Evolutionary conservation across 225 moss, liverwort and hornwort species (phyloP), one percentile per base, ranked within the genome.

Genomic region (Sphagnum contortum): DNA sequence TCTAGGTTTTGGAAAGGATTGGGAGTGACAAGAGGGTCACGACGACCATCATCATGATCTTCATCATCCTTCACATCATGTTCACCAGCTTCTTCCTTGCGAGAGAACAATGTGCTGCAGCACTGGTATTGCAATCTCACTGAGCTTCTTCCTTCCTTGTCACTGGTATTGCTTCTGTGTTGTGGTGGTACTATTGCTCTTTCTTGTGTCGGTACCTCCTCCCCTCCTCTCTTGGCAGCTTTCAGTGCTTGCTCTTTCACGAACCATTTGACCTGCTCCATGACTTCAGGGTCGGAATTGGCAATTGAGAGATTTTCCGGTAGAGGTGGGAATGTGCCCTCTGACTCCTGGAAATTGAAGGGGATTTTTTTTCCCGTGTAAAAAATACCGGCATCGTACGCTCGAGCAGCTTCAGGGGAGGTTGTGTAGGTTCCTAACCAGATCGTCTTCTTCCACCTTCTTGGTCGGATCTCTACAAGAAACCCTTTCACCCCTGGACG

Each of bases 401-500:
- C 61, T 48, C 61, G 45, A 45, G 61, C 61, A 48, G 61, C 61
- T 8, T 61, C 48, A 8, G n/a, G 47, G 11, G 2, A 9, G 44
- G 7, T 48, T 45, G 0, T 61, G 8, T 48, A 61, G 2, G 61
- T 61, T 2, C 61, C 61, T 5, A 61, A 48, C 61, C 61, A 61
- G 45, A 61, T 61, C 9, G 48, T 48, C 47, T 48, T 61, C 61
- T 61, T 61, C 61, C 61, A 61, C 61, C 48, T 45, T 47, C 44
- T 45, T 45, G 61, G 61, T 48, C 61, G 61, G 9, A 61, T 61
- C 44, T 61, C 61, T n/a, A 48, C 61, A 45, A 48, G 47, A 48
- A 7, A 61, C 46, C 61, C 61, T 11, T 61, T 61, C 3, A 61
- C 47, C 48, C 61, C 47, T 61, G 61, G 61, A 11, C 61, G 61